Evolutionary conservation across 2,329 filamentous ascomycete genomes (phyloP), one percentile per base, ranked within the genome.

Genomic region (Beauveria asiatica): DNA sequence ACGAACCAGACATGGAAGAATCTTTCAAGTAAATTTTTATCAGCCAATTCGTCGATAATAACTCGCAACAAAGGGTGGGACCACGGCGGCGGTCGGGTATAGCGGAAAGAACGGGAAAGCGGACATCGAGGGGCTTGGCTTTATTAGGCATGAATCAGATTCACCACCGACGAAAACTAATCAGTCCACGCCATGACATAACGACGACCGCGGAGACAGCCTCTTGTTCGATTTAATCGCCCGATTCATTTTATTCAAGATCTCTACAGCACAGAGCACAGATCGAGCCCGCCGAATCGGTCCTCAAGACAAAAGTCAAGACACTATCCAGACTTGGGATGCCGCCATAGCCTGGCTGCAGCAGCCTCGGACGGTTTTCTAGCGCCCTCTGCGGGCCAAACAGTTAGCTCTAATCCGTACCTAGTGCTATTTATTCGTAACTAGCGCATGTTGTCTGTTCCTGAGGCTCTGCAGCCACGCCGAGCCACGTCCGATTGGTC

Each of bases 321-420:
- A 23, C 27, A 11, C 16, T 6, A 42, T 19, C 19, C 9, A 10
- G 7, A 19, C 39, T 30, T 8, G 9, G 13, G 13, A 30, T 37
- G 55, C 45, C 55, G 51, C 46, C 23, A 50, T 46, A 50, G 13
- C 42, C 37, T 10, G 17, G 5, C 42, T 33, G 53, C 41, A 23
- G 37, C 44, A 52, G 39, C 25, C 49, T 45, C 52, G 21, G 52
- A 45, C 52, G 27, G 19, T 54, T 49, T 60, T 54, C 49, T 54
- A 60, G 57, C 49, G 27, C 27, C 57, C 57, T 50, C 10, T 53
- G 50, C 54, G 57, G 57, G 17, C 21, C 44, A 41, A 8, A 7
- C 23, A 30, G 27, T 37, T 30, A 55, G 39, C 21, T n/a, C 45
- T 16, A n/a, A n/a, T n/a, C n/a, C n/a, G n/a, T n/a, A n/a, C n/a